Base-by-base conservation (phyloP, 2,329 filamentous ascomycete genomes). In the Bertia moriformis region DNA sequence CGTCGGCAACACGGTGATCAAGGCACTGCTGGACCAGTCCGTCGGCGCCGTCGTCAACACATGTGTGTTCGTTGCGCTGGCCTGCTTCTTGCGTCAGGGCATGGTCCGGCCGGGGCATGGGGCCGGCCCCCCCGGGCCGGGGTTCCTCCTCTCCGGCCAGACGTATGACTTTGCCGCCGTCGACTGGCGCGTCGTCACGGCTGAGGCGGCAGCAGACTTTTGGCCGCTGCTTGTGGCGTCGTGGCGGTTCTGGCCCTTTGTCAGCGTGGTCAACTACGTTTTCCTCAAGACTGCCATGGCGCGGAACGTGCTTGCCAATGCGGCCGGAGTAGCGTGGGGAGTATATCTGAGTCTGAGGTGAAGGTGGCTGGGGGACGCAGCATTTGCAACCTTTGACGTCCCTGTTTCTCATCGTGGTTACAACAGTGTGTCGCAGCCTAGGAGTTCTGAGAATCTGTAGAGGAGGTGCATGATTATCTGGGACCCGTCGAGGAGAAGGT, bases 311-410 rank as follows among this genome's bases (percentile, higher is more conserved):
- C 70, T 87, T 44, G 81, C 77, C n/a, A 74, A 76, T 46, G 55
- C 80, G 38, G 81, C 80, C 14, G 83, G 83, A 4, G 66, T 89
- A 18, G 68, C 64, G 13, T 89, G 83, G 83, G 78, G 78, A 0
- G 65, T 87, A 32, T 88, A 83, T 54, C 62, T 88, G 58, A 85
- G 80, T 51, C 59, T 87, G 49, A 27, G n/a, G n/a, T n/a, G n/a
- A n/a, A n/a, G n/a, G n/a, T n/a, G n/a, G n/a, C n/a, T n/a, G n/a
- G n/a, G n/a, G n/a, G n/a, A n/a, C n/a, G n/a, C n/a, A n/a, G n/a
- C n/a, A n/a, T n/a, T n/a, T n/a, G n/a, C n/a, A n/a, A n/a, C n/a
- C n/a, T n/a, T n/a, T n/a, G n/a, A n/a, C n/a, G n/a, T n/a, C n/a
- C n/a, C n/a, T n/a, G n/a, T n/a, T n/a, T n/a, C n/a, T n/a, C n/a